Evolutionary conservation across 1,139 yeast species (phyloP), one percentile per base, ranked within the genome.

Genomic region (Pichia sp.): DNA sequence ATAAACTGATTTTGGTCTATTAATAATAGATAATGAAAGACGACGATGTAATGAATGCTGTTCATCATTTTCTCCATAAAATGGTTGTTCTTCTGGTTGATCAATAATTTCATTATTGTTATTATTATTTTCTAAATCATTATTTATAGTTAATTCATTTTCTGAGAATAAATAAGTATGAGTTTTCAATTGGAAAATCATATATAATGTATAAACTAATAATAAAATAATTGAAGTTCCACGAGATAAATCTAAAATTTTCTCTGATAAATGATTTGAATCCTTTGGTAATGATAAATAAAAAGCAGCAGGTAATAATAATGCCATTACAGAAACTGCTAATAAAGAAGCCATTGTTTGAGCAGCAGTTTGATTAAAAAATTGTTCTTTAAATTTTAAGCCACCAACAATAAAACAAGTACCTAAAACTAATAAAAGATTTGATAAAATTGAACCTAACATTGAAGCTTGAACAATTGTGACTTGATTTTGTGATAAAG

Each of bases 371-470:
- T 85, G 95, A 71, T 90, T 90, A 70, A 94, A 92, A 4, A 77
- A 76, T 67, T 92, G 98, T 65, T 86, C 95, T 41, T 83, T 76
- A 53, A 94, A 78, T 57, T 86, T 84, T 63, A 83, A 75, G 18
- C 98, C 98, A 49, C 98, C 98, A 44, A 89, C 92, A 34, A 92
- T 70, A 64, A 92, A 94, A 63, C 97, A 89, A 67, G 95, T 85
- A n/a, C 98, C 98, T 53, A 92, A 74, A 5, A 92, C 98, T 53
- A 94, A 75, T 53, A 92, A 72, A 60, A 89, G 70, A 67, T 92
- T 92, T 46, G 96, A 86, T 51, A 92, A 74, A 54, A 92, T 86
- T 48, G 95, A 86, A 34, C 98, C 98, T 53, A 92, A 75, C 97
- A 92, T 92, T 34, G 95, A 85, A 2, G 97, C 96, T 68, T 92